phyloP scores from a whole-genome alignment of 495 filamentous ascomycete genomes.

The Neurospora sp. region DNA sequence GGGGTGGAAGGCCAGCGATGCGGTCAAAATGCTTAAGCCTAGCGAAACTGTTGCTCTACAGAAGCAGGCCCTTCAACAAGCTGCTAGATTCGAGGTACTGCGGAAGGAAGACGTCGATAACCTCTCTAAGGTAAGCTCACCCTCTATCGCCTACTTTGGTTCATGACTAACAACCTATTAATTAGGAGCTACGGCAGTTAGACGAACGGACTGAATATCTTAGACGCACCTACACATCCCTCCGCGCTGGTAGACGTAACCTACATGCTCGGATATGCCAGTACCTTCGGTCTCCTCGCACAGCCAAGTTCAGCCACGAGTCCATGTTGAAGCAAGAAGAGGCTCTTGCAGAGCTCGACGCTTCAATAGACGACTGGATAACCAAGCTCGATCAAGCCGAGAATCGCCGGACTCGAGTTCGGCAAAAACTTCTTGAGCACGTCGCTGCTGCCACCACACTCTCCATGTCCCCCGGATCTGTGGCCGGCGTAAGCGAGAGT shows the following conservation, averaged over 20 bases:
- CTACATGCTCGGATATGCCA: conserved; percentile 59
- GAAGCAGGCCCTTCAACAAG: conserved; percentile 54
- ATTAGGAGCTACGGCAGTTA: conserved; percentile 54
- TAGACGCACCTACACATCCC: conserved; percentile 55
- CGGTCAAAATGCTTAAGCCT: conserved; percentile 33
- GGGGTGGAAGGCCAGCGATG: conserved; percentile 46
- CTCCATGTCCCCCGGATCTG: conserved; percentile 14
- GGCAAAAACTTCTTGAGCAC: conserved; percentile 71
- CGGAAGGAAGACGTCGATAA: conserved; percentile 54
- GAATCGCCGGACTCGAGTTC: conserved; percentile 55
- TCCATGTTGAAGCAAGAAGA: conserved; percentile 66
- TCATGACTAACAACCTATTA: conserved; percentile 9
- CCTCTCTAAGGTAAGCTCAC: conserved; percentile 44
- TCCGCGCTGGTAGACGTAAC: conserved; percentile 55
- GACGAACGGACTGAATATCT: conserved; percentile 66
- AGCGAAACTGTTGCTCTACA: conserved; percentile 45
- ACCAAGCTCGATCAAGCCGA: conserved; percentile 65
- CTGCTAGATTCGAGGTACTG: conserved; percentile 58
- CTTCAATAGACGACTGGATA: conserved; percentile 68
- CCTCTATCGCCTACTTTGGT: neutral
- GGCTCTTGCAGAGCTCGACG: conserved; percentile 58
- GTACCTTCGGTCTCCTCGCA: conserved; percentile 53
- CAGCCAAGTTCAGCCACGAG: conserved; percentile 55
- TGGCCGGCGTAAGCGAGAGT: conserved; percentile 27
- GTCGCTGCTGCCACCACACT: conserved; percentile 50